A percentile compares a stretch with the other conserved stretches of the same genome.
These are phyloP conservation scores for Saturnispora besseyi DNA, from an alignment of 805 yeast genomes.

Conservation along the genomic window DNA sequence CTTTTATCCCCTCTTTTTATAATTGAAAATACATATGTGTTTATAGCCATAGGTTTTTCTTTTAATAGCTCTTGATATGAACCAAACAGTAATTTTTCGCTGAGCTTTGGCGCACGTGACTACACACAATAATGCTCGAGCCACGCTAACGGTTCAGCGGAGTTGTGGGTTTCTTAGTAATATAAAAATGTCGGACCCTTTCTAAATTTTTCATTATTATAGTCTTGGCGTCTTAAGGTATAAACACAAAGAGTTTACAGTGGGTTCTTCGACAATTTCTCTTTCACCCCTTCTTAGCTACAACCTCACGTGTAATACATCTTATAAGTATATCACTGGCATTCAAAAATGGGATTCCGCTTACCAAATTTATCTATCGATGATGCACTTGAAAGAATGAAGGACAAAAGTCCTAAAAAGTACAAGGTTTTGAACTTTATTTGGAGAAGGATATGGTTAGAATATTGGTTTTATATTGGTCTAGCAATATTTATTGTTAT, in stretches of 20 bases:
- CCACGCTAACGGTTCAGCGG: not conserved
- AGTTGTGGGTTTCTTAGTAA: not conserved
- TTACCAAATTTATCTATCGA: slow-evolving; percentile 8
- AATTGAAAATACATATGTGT: not conserved
- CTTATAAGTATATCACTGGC: no score
- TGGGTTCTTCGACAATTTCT: no score
- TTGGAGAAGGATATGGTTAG: slow-evolving; percentile 14
- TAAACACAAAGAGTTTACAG: no score
- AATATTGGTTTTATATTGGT: slow-evolving; percentile 69
- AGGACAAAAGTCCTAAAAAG: slow-evolving; percentile 8
- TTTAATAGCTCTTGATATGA: no score
- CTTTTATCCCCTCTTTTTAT: not conserved
- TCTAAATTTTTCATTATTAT: not conserved
- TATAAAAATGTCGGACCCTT: not conserved
- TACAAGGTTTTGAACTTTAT: slow-evolving; percentile 9
- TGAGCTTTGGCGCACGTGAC: not conserved
- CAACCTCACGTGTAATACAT: no score
- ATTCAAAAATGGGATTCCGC: not conserved
- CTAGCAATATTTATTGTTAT: slow-evolving; percentile 67
- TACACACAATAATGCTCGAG: not conserved
- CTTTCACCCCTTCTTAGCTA: no score
- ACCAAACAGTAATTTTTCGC: no score
- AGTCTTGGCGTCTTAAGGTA: no score
- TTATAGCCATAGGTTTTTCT: no score
- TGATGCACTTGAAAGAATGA: slow-evolving; percentile 4